phyloP scores from a whole-genome alignment of 805 yeast genomes.

The Pichia eremophila region DNA sequence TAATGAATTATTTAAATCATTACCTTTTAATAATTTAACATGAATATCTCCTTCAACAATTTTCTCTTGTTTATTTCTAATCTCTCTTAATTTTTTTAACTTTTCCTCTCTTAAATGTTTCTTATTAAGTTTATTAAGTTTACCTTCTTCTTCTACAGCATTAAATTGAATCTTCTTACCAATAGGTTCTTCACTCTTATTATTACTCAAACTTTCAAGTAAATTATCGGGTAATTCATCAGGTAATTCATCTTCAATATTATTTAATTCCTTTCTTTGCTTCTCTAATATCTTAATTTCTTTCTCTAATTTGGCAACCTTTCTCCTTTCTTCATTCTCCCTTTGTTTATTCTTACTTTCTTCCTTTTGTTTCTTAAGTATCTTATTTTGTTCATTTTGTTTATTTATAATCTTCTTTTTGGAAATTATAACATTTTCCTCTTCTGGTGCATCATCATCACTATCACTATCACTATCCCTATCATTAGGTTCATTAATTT shows the following conservation, averaged over 20 bases:
- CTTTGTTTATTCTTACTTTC: slow-evolving; percentile 13
- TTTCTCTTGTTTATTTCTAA: slow-evolving; percentile 22
- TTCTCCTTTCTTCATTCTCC: slow-evolving; percentile 28
- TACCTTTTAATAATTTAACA: slow-evolving; percentile 22
- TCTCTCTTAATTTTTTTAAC: slow-evolving; percentile 22
- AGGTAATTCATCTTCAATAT: slow-evolving; percentile 15
- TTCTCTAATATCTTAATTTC: slow-evolving; percentile 13
- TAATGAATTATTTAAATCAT: not conserved
- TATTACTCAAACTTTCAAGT: slow-evolving; percentile 17
- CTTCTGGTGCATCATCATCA: slow-evolving; percentile 43
- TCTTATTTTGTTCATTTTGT: slow-evolving; percentile 15
- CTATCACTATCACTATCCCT: too few relatives aligned
- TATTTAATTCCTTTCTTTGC: slow-evolving; percentile 2
- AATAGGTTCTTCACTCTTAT: slow-evolving; percentile 6
- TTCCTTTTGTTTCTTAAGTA: slow-evolving; percentile 7
- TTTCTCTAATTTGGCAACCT: slow-evolving; percentile 23
- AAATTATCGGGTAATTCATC: slow-evolving; percentile 33
- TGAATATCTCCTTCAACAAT: slow-evolving; percentile 33
- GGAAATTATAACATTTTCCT: slow-evolving; percentile 24
- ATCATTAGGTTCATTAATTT: not conserved
- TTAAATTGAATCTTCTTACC: slow-evolving; percentile 1
- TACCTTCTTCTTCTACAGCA: slow-evolving; percentile 21
- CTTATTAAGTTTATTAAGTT: slow-evolving; percentile 14
- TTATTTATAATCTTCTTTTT: slow-evolving; percentile 15
- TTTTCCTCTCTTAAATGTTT: slow-evolving; percentile 9